Base-by-base conservation (phyloP, 2,329 filamentous ascomycete genomes). In the Xylaria sp. region DNA sequence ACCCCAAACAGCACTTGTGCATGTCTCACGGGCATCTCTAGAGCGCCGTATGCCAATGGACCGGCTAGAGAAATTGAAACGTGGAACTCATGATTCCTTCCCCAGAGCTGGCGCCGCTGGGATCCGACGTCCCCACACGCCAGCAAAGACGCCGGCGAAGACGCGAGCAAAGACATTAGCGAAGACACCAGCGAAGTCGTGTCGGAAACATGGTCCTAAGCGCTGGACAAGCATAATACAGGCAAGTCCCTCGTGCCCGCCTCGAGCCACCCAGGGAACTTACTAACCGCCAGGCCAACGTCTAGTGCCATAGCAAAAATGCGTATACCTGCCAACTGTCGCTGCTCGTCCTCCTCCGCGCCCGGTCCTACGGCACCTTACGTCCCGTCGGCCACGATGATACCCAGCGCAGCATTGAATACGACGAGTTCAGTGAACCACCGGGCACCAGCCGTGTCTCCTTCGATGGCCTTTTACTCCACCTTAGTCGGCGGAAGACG, bases 391-490 rank as follows among this genome's bases (percentile, higher is more conserved):
- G 11, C 19, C 19, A 60, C 4, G 30, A 60, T 51, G 32, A 60
- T 45, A 36, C 19, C 11, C 7, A 60, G 19, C 32, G 19, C n/a
- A 60, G 30, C 19, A 60, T 60, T 17, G 17, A 59, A 61, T 63
- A 62, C 61, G 39, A 62, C 34, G 2, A 27, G 2, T 27, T 27
- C 4, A 27, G 24, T 58, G 4, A 32, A 19, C 50, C 24, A 8
- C n/a, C 2, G 24, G 2, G 3, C 17, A 50, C n/a, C 61, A 27
- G 45, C 5, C 24, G 19, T 21, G 21, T 65, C 34, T 47, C 3
- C 32, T 70, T 67, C 48, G 32, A 64, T 8, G 42, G 48, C 39
- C n/a, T 70, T 12, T 21, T 70, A 14, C 27, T 62, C 1, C 21
- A 39, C 11, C 27, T 65, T 24, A 3, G 24, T 27, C 24, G 4